phyloP scores from a whole-genome alignment of 176 grass and related monocot genomes.

The Musa itinerans region DNA sequence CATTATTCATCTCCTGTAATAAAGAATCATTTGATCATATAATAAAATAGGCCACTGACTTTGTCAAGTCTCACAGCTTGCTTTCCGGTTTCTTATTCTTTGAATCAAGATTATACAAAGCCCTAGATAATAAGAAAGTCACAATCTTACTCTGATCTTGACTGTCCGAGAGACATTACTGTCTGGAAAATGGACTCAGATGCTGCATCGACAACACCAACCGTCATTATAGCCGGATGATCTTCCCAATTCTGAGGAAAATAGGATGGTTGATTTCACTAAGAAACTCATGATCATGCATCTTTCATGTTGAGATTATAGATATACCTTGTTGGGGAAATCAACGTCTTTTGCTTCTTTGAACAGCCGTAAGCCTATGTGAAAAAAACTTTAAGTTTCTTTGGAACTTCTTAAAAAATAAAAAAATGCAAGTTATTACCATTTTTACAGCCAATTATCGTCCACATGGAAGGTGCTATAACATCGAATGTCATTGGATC shows the following conservation, averaged over 20 bases:
- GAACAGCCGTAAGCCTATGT: constrained; percentile 77
- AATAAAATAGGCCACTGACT: not conserved
- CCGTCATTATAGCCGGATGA: constrained; percentile 97
- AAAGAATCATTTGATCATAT: not conserved
- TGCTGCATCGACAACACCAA: constrained; percentile 86
- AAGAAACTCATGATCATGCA: not conserved
- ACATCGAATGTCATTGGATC: constrained; percentile 90
- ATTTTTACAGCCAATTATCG: constrained; percentile 87
- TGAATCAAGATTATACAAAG: not conserved
- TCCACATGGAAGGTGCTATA: constrained; percentile 88
- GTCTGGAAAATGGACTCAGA: constrained; percentile 78
- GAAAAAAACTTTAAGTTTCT: constrained; percentile 3
- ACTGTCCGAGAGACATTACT: constrained; percentile 89
- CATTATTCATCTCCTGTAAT: no score
- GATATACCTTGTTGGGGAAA: constrained; percentile 25
- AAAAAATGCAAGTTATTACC: constrained; percentile 35
- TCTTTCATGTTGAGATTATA: not conserved
- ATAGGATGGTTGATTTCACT: constrained; percentile 22
- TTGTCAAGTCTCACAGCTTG: not conserved
- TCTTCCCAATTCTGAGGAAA: constrained; percentile 83
- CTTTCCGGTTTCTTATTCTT: not conserved
- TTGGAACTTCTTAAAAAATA: constrained; percentile 15
- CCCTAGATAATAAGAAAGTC: not conserved
- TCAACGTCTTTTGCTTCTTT: constrained; percentile 85
- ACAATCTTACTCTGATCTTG: constrained; percentile 81